Percentiles rank a stretch among this genome's conserved stretches.
Evolutionary conservation across 1,139 yeast species (phyloP).

Genomic region (Hemisphaericaspora lyxosophila): DNA sequence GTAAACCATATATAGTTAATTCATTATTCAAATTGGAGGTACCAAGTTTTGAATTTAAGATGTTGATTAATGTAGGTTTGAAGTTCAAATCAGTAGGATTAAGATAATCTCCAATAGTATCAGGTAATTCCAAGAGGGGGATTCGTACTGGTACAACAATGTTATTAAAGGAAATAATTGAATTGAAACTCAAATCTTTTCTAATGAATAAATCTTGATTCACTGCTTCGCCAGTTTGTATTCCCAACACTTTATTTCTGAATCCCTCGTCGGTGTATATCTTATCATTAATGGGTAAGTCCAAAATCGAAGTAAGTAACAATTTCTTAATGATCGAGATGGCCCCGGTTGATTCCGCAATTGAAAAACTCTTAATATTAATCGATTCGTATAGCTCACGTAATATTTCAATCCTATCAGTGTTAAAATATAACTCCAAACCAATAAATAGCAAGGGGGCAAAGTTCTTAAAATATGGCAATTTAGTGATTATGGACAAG

Average conservation of each 20-base stretch:
- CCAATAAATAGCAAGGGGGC: slow-evolving; percentile 58
- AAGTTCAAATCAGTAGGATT: slow-evolving; percentile 49
- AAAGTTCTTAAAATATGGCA: slow-evolving; percentile 55
- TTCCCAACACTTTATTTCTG: slow-evolving; percentile 38
- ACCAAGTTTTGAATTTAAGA: slow-evolving; percentile 36
- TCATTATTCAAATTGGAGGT: slow-evolving; percentile 34
- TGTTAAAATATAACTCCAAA: slow-evolving; percentile 45
- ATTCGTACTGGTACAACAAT: slow-evolving; percentile 47
- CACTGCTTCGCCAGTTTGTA: slow-evolving; percentile 18
- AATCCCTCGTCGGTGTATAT: slow-evolving; percentile 42
- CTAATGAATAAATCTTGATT: slow-evolving; percentile 40
- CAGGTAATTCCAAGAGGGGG: slow-evolving; percentile 45
- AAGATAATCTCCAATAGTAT: slow-evolving; percentile 45
- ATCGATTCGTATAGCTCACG: slow-evolving; percentile 33
- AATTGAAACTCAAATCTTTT: slow-evolving; percentile 46
- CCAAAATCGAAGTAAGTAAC: slow-evolving; percentile 45
- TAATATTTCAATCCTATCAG: slow-evolving; percentile 23
- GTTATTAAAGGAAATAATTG: slow-evolving; percentile 34
- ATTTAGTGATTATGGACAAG: slow-evolving; percentile 52
- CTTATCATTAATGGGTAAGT: slow-evolving; percentile 47
- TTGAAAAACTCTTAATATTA: slow-evolving; percentile 33
- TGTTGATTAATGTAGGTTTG: slow-evolving; percentile 39
- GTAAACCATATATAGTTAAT: slow-evolving; percentile 53
- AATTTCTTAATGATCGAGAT: slow-evolving; percentile 37
- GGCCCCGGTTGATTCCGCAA: slow-evolving; percentile 21